phyloP scores from a whole-genome alignment of 2,329 filamentous ascomycete genomes.

The Botrytis fabae region DNA sequence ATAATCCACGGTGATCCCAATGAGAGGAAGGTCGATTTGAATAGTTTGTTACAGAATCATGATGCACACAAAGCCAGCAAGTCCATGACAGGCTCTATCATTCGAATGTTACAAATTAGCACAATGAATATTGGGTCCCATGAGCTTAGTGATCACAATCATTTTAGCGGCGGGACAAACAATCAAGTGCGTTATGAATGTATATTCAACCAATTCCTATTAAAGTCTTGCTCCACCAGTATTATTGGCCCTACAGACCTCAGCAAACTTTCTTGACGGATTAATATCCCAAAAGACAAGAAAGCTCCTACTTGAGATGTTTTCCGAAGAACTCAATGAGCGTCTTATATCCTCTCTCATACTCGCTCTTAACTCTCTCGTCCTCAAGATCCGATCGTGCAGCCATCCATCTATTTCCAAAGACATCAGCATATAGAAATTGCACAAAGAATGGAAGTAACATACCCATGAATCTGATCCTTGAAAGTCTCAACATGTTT shows the following conservation, averaged over 20 bases:
- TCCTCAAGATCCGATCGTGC: slow-evolving; percentile 51
- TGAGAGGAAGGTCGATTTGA: background rate
- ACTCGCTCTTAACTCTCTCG: slow-evolving; percentile 49
- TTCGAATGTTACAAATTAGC: background rate
- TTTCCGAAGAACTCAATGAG: slow-evolving; percentile 47
- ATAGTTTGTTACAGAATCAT: background rate
- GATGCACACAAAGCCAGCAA: background rate
- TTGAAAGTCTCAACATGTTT: slow-evolving; percentile 51
- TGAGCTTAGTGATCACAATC: background rate
- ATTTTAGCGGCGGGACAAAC: background rate
- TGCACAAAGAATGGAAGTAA: background rate
- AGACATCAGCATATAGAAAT: background rate
- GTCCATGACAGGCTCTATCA: background rate
- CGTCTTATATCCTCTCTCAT: slow-evolving; percentile 51
- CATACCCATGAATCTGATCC: slow-evolving; percentile 52
- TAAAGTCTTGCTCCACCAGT: background rate
- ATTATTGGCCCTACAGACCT: slow-evolving; percentile 8
- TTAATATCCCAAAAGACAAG: background rate
- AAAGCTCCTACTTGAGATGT: slow-evolving; percentile 38
- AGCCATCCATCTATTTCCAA: slow-evolving; percentile 50
- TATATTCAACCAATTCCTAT: background rate
- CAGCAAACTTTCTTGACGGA: background rate
- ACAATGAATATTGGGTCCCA: background rate
- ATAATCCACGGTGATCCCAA: background rate
- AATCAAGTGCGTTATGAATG: background rate